Evolutionary conservation across 2,329 filamentous ascomycete genomes (phyloP), one percentile per base, ranked within the genome.

Genomic region (Ophiocordyceps robertsii): DNA sequence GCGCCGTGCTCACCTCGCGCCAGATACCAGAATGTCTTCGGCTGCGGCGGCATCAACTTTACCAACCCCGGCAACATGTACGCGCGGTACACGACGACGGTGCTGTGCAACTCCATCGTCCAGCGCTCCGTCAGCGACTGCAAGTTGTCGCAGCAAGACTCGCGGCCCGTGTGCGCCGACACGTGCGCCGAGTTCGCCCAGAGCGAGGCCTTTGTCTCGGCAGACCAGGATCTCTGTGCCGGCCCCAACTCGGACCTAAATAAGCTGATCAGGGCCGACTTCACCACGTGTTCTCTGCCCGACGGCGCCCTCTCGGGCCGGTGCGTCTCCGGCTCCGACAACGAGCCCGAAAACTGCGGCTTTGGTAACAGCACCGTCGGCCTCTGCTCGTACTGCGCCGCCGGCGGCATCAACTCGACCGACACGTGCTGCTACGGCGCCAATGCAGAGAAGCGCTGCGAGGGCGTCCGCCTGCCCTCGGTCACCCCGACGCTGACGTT

Each of bases 371-470:
- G 75, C 59, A 77, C 73, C 8, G 60, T 80, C 43, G 88, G 89
- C 3, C 70, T 98, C 31, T 98, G 92, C 66, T 78, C 81, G 5
- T 95, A 92, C 61, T 98, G 92, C 61, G 73, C 76, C 36, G 71
- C 79, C 7, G 90, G 84, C 53, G 88, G 89, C 27, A 77, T 81
- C 48, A 96, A 96, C 62, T 83, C 87, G 10, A 96, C 90, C 40
- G 90, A 96, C 60, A 93, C 89, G 4, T 98, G 92, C 68, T 98
- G 92, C 62, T 82, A 88, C 55, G 87, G 79, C 53, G 80, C 89
- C 6, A 72, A 87, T 47, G 80, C 82, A n/a, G 75, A 85, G 45
- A 65, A 66, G 24, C 75, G 80, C 48, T 98, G 92, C 60, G 65
- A 75, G 40, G 75, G 76, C 40, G 84, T 98, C n/a, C 69, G 74